Percentiles rank a stretch among this genome's conserved stretches.
These are phyloP conservation scores for Penicilliopsis zonata DNA, from an alignment of 495 filamentous ascomycete genomes.

Conservation along the genomic window DNA sequence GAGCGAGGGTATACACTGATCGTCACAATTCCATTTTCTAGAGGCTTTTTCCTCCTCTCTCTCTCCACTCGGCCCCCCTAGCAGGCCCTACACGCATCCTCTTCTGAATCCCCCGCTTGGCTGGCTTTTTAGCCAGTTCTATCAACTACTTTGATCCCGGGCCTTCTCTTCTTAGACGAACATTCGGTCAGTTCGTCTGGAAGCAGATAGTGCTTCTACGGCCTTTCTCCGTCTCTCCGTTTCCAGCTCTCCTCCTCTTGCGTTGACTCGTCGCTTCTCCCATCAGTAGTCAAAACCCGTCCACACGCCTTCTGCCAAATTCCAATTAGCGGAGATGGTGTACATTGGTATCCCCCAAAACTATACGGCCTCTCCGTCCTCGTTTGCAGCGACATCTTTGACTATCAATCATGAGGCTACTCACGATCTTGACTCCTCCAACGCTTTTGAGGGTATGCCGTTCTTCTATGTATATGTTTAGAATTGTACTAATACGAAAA, in stretches of 20 bases:
- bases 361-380: slow-evolving; percentile 71
- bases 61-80: slow-evolving; percentile 82
- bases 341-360: slow-evolving; percentile 65
- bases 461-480: too few relatives aligned
- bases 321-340: slow-evolving; percentile 57
- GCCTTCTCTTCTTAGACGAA: slow-evolving; percentile 91
- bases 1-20: slow-evolving; percentile 50
- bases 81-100: slow-evolving; percentile 39
- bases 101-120: slow-evolving; percentile 30
- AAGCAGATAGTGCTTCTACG: slow-evolving; percentile 51
- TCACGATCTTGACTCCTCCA: slow-evolving; percentile 87
- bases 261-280: slow-evolving; percentile 13
- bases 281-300: slow-evolving; percentile 1
- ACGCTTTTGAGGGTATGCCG: slow-evolving; percentile 81
- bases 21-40: slow-evolving; percentile 79
- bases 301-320: slow-evolving; percentile 2
- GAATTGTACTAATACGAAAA: too few relatives aligned
- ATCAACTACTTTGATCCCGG: slow-evolving; percentile 48
- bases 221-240: slow-evolving; percentile 28
- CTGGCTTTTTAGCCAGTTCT: slow-evolving; percentile 50
- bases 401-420: slow-evolving; percentile 96
- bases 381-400: slow-evolving; percentile 63
- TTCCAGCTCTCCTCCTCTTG: slow-evolving; percentile 14
- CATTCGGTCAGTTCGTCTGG: slow-evolving; percentile 86
- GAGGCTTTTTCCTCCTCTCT: slow-evolving; percentile 63